Percentiles rank a stretch among this genome's conserved stretches.
These are phyloP conservation scores for Aspergillus tanneri DNA, from an alignment of 2,329 filamentous ascomycete genomes.

Conservation along the genomic window DNA sequence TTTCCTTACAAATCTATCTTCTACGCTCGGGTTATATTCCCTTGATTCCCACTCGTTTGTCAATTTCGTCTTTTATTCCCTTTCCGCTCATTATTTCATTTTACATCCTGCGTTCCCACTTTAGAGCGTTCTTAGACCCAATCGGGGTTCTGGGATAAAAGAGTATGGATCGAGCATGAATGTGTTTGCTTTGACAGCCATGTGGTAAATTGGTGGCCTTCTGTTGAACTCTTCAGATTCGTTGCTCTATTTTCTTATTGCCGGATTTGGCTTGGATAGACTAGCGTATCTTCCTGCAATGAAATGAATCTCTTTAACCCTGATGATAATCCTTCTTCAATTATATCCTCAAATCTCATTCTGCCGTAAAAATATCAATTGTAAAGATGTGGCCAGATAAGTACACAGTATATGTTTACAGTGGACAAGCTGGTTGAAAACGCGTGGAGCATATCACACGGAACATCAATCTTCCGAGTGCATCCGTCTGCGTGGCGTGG, in stretches of 20 bases:
- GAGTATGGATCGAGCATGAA: background rate
- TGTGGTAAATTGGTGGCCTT: background rate
- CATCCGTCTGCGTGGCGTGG: conserved; percentile 31
- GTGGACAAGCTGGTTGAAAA: background rate
- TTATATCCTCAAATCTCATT: too few relatives aligned
- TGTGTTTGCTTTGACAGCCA: background rate
- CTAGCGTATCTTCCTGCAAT: background rate
- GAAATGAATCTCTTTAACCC: background rate
- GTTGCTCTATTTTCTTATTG: background rate
- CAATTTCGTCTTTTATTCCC: too few relatives aligned
- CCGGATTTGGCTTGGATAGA: background rate
- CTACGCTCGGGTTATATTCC: too few relatives aligned
- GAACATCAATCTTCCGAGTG: conserved; percentile 31
- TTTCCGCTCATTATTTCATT: too few relatives aligned
- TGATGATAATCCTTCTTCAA: background rate
- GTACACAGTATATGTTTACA: too few relatives aligned
- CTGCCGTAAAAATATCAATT: too few relatives aligned
- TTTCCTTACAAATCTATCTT: background rate
- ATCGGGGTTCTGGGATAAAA: too few relatives aligned
- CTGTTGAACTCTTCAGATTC: background rate
- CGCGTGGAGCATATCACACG: conserved; percentile 16
- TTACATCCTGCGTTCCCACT: too few relatives aligned
- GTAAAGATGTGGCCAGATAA: too few relatives aligned
- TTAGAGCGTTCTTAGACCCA: too few relatives aligned
- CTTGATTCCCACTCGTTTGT: too few relatives aligned